These are phyloP conservation scores for Cetradonia linearis DNA, from an alignment of 495 filamentous ascomycete genomes.

Conservation along the genomic window DNA sequence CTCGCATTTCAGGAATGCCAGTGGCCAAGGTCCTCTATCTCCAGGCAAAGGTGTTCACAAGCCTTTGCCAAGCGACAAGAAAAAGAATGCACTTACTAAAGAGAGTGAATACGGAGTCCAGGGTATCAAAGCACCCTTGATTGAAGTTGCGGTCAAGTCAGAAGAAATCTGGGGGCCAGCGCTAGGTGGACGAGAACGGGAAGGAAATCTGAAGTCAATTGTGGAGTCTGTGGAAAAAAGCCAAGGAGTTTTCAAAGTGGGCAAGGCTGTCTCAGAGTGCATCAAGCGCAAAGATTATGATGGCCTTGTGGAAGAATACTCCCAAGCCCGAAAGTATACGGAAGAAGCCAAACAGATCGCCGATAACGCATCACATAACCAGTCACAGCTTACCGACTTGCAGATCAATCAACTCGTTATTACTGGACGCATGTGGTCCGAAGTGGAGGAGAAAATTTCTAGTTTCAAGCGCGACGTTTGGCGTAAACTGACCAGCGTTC, in stretches of 20 bases:
- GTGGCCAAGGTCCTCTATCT: conserved; percentile 29
- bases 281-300: conserved; percentile 89
- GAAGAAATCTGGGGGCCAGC: conserved; percentile 97
- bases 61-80: conserved; percentile 40
- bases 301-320: conserved; percentile 73
- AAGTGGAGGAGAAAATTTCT: conserved; percentile 75
- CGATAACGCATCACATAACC: conserved; percentile 39
- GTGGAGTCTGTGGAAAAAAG: conserved; percentile 63
- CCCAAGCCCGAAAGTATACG: conserved; percentile 60
- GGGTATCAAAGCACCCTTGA: conserved; percentile 75
- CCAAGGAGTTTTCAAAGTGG: conserved; percentile 70
- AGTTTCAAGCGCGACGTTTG: conserved; percentile 82
- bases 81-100: conserved; percentile 82
- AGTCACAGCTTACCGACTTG: conserved; percentile 49
- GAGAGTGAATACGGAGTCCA: conserved; percentile 91
- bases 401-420: conserved; percentile 77
- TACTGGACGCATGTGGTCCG: conserved; percentile 88
- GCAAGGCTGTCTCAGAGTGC: conserved; percentile 63
- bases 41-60: conserved; percentile 25
- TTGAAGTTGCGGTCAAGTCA: conserved; percentile 83
- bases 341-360: conserved; percentile 59
- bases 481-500: conserved; percentile 58
- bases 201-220: conserved; percentile 70
- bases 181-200: conserved; percentile 81
- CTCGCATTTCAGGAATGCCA: conserved; percentile 25